Evolutionary conservation across 148 eudicot species (phyloP).

Genomic region (Rhododendron ferrugineum): DNA sequence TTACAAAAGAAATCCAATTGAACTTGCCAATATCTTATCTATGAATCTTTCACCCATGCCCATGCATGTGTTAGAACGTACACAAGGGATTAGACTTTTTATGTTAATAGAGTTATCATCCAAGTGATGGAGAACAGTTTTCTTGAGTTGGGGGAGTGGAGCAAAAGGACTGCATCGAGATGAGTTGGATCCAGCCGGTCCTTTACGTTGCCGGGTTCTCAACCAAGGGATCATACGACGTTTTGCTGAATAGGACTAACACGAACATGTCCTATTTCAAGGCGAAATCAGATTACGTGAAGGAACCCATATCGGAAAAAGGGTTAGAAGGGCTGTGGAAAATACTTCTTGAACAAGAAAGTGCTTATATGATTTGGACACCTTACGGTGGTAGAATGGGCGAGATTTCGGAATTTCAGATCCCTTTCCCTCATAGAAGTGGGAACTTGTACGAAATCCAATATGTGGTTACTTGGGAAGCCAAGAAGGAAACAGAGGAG

Average conservation of each 20-base stretch:
- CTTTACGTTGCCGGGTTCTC: slow-evolving; percentile 21
- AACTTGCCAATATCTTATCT: no score
- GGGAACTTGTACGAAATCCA: slow-evolving; percentile 32
- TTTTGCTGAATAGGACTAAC: slow-evolving; percentile 14
- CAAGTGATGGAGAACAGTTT: slow-evolving; percentile 20
- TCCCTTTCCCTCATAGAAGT: slow-evolving; percentile 35
- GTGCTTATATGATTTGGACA: slow-evolving; percentile 23
- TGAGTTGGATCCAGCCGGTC: slow-evolving; percentile 14
- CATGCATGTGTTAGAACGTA: no score
- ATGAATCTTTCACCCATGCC: no score
- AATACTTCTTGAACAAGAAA: slow-evolving; percentile 27
- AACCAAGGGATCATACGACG: slow-evolving; percentile 10
- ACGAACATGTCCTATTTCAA: slow-evolving; percentile 28
- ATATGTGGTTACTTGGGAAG: slow-evolving; percentile 32
- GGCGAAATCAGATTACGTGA: slow-evolving; percentile 16
- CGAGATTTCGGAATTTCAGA: slow-evolving; percentile 21
- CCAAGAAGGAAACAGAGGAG: slow-evolving; percentile 8
- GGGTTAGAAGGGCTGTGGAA: slow-evolving; percentile 1
- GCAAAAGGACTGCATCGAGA: slow-evolving; percentile 16
- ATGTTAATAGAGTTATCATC: no score
- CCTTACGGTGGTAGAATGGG: slow-evolving; percentile 40
- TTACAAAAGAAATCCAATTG: no score
- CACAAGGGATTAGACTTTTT: no score
- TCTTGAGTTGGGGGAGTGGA: slow-evolving; percentile 31
- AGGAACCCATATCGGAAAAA: slow-evolving; percentile 24